These are phyloP conservation scores for Fusarium compactum DNA, from an alignment of 2,329 filamentous ascomycete species.

Conservation along the genomic window DNA sequence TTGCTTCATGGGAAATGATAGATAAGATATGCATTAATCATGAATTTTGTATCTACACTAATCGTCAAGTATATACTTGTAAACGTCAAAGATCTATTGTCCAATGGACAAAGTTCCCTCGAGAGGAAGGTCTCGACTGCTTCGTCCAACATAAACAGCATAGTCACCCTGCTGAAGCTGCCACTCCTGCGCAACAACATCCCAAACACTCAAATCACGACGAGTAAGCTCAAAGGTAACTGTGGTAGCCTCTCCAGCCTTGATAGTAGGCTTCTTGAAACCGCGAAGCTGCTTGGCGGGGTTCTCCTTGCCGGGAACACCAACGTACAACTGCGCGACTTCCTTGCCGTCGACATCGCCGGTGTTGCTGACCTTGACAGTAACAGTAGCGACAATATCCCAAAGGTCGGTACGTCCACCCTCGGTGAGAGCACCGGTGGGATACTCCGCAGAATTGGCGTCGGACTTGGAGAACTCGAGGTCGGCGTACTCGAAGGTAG, in stretches of 20 bases:
- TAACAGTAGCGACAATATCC: slow-evolving; percentile 4
- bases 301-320: background rate
- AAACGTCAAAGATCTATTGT: rapidly evolving
- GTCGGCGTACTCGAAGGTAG: slow-evolving; percentile 62
- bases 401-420: slow-evolving; percentile 8
- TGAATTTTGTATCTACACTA: rapidly evolving
- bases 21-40: background rate
- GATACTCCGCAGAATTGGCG: background rate
- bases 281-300: slow-evolving; percentile 13
- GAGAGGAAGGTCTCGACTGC: slow-evolving; percentile 17
- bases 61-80: rapidly evolving
- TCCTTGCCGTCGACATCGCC: background rate
- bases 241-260: background rate
- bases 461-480: background rate
- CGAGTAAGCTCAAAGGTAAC: background rate
- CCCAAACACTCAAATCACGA: slow-evolving; percentile 11
- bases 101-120: background rate
- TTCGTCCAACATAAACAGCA: slow-evolving; percentile 6
- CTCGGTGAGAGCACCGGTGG: background rate
- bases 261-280: slow-evolving; percentile 3
- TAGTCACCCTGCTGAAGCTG: slow-evolving; percentile 14
- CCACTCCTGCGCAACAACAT: slow-evolving; percentile 18
- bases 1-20: too few species aligned
- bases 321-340: slow-evolving; percentile 16
- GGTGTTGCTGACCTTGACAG: background rate